These are phyloP conservation scores for Xerophyta viscosa DNA, from an alignment of 106 monocot species.

Conservation along the genomic window DNA sequence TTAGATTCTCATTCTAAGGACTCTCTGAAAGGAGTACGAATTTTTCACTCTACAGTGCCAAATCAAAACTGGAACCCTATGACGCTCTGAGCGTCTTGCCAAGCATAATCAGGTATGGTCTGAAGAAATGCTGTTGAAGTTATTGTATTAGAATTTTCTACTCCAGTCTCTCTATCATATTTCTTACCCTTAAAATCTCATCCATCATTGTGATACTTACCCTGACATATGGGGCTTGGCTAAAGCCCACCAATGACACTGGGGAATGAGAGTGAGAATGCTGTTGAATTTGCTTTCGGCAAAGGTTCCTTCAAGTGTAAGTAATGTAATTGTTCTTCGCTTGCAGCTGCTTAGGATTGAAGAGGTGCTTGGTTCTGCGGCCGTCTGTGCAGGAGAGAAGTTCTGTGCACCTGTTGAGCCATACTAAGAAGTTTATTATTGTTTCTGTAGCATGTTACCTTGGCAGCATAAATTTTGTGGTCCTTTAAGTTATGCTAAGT, in stretches of 20 bases:
- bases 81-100: conserved; percentile 81
- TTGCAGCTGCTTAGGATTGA: conserved; percentile 90
- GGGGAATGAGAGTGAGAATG: no score
- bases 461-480: conserved; percentile 1
- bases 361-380: conserved; percentile 79
- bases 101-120: conserved; percentile 73
- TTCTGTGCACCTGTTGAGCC: conserved; percentile 87
- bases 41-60: conserved; percentile 48
- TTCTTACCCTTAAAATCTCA: no score
- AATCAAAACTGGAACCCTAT: conserved; percentile 87
- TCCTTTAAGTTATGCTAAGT: no score
- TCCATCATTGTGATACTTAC: no score
- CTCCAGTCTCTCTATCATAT: no score
- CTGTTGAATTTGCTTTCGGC: no score
- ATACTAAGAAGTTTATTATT: conserved; percentile 62
- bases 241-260: no score
- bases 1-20: neutral
- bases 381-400: conserved; percentile 82
- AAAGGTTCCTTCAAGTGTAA: no score
- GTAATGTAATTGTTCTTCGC: neutral
- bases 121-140: neutral
- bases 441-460: neutral
- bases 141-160: no score
- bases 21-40: neutral
- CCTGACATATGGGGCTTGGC: no score